Evolutionary conservation across 306 rosid species (phyloP).

Genomic region (Rubus parviflorus): DNA sequence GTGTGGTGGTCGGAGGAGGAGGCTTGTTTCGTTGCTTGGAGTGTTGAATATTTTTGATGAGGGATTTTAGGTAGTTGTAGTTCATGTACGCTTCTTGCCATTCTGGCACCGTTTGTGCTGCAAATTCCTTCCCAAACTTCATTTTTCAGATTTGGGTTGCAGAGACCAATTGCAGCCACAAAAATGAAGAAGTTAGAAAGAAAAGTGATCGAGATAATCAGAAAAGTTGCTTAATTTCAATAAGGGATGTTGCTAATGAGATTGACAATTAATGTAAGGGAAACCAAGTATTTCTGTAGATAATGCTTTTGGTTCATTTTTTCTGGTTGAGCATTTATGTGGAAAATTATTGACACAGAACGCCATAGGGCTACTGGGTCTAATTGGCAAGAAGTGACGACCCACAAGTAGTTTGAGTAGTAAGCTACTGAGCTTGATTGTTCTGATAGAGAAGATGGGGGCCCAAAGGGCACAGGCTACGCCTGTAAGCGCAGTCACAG

Average conservation of each 20-base stretch:
- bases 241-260: no score
- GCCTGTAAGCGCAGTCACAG: background rate
- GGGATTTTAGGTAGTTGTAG: slow-evolving; percentile 44
- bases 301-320: background rate
- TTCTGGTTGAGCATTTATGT: background rate
- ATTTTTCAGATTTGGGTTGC: slow-evolving; percentile 2
- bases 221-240: no score
- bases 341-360: background rate
- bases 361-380: background rate
- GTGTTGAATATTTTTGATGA: slow-evolving; percentile 45
- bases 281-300: no score
- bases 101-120: slow-evolving; percentile 67
- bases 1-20: slow-evolving; percentile 13
- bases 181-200: background rate
- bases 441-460: background rate
- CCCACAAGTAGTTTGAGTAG: background rate
- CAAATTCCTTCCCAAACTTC: slow-evolving; percentile 81
- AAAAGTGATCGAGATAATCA: background rate
- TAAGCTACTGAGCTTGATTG: background rate
- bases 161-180: background rate
- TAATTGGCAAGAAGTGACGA: no score
- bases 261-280: no score
- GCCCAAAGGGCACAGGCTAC: background rate
- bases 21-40: slow-evolving; percentile 25
- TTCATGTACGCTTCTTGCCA: slow-evolving; percentile 81